Conservation (phyloP, 2,329 filamentous ascomycete genomes). For the Fusarium incarnatum region DNA sequence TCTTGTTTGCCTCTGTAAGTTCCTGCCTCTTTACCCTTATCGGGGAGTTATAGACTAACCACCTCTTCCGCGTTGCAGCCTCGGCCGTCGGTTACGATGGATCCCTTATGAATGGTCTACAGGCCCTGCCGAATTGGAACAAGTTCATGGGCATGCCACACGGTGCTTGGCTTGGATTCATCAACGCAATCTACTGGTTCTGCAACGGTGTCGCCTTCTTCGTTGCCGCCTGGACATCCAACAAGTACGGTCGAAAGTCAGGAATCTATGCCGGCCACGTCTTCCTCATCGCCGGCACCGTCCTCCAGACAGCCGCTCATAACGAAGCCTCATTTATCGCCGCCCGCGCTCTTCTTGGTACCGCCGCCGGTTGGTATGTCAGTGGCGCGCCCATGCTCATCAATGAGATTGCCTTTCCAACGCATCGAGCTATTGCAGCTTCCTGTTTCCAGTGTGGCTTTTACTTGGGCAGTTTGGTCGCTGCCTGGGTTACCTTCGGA, state of each 20-base stretch:
- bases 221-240: constrained; percentile 25
- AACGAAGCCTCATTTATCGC: background rate
- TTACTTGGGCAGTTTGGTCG: constrained; percentile 7
- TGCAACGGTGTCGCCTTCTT: constrained; percentile 38
- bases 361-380: constrained; percentile 2
- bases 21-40: too few species aligned
- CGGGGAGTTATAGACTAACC: background rate
- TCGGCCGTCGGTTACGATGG: constrained; percentile 21
- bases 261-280: constrained; percentile 7
- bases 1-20: constrained; percentile 1
- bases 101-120: background rate
- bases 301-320: constrained; percentile 8
- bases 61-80: background rate
- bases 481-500: constrained; percentile 9
- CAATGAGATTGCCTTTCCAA: constrained; percentile 13
- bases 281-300: constrained; percentile 6
- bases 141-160: constrained; percentile 35
- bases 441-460: constrained; percentile 3
- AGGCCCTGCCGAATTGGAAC: constrained; percentile 26
- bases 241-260: constrained; percentile 1
- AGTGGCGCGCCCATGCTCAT: background rate
- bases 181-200: constrained; percentile 43
- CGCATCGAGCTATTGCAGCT: constrained; percentile 9
- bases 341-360: background rate
- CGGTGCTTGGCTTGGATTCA: constrained; percentile 40